Evolutionary conservation across 1,284 basidiomycete genomes (phyloP).

Genomic region (Pisolithus thermaeus): DNA sequence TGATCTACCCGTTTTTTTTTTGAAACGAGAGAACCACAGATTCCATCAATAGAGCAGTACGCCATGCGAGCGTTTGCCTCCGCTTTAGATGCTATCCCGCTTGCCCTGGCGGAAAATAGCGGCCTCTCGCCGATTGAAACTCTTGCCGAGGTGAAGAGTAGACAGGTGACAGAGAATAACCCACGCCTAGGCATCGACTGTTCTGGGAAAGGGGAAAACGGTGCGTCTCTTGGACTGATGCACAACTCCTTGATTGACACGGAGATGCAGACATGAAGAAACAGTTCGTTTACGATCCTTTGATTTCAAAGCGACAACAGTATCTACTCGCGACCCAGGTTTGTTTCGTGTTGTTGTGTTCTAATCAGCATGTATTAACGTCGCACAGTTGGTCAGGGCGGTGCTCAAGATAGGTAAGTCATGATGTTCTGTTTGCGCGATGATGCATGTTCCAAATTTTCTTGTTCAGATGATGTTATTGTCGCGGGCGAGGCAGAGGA

Average conservation of each 20-base stretch:
- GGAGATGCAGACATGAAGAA: constrained; percentile 65
- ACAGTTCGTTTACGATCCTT: constrained; percentile 95
- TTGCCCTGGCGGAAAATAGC: constrained; percentile 97
- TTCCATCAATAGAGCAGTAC: constrained; percentile 97
- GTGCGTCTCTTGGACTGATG: constrained; percentile 38
- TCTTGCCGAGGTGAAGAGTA: constrained; percentile 88
- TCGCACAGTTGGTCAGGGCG: constrained; percentile 26
- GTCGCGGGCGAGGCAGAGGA: constrained; percentile 26
- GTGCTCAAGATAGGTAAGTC: constrained; percentile 29
- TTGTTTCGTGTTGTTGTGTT: constrained; percentile 15
- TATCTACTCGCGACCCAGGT: constrained; percentile 97
- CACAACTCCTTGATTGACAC: not conserved
- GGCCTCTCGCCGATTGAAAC: constrained; percentile 96
- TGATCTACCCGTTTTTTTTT: not conserved
- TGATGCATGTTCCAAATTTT: constrained; percentile 1
- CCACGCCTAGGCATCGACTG: constrained; percentile 93
- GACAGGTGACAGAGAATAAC: constrained; percentile 87
- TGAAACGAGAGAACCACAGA: constrained; percentile 50
- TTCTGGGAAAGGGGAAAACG: constrained; percentile 78
- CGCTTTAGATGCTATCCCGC: constrained; percentile 88
- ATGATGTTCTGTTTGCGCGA: not conserved
- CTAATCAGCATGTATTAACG: not conserved
- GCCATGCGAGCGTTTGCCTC: constrained; percentile 98
- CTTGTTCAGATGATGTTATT: constrained; percentile 25
- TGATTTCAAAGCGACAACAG: constrained; percentile 97